Conservation (phyloP, 768 basidiomycete species). For the Trametes cingulata region DNA sequence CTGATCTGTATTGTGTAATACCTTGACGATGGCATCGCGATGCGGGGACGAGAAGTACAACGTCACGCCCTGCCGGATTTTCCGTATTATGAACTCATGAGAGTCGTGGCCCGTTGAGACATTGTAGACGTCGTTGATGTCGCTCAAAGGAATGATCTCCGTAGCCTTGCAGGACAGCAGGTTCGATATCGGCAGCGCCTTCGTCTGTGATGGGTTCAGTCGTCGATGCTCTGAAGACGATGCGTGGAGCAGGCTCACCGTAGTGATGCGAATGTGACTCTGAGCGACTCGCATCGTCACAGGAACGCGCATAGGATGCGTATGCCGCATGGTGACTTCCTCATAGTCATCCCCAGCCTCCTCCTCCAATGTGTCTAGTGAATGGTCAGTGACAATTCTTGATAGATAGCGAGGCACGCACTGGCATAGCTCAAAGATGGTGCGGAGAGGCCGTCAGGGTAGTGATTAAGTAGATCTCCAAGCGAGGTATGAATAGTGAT, state of each 20-base stretch:
- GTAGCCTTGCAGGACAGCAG: slow-evolving; percentile 72
- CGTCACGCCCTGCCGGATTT: slow-evolving; percentile 67
- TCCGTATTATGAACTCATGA: slow-evolving; percentile 81
- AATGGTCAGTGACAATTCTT: not conserved
- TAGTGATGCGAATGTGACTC: slow-evolving; percentile 76
- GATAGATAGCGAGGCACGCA: slow-evolving; percentile 36
- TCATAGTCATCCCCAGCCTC: slow-evolving; percentile 55
- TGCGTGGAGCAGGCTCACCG: slow-evolving; percentile 46
- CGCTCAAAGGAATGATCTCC: slow-evolving; percentile 76
- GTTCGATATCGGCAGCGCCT: slow-evolving; percentile 71
- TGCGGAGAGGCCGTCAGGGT: slow-evolving; percentile 41
- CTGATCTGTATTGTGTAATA: slow-evolving; percentile 24
- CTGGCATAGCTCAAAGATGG: slow-evolving; percentile 55
- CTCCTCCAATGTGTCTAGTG: slow-evolving; percentile 59
- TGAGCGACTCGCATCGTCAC: slow-evolving; percentile 66
- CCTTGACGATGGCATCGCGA: slow-evolving; percentile 77
- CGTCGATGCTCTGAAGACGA: slow-evolving; percentile 6
- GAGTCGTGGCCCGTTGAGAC: slow-evolving; percentile 74
- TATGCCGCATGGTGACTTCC: slow-evolving; percentile 67
- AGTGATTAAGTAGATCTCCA: slow-evolving; percentile 55
- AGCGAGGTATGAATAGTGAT: slow-evolving; percentile 67
- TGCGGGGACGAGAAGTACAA: slow-evolving; percentile 73
- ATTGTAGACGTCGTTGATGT: slow-evolving; percentile 87
- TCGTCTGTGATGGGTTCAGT: slow-evolving; percentile 45
- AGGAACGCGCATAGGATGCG: slow-evolving; percentile 67